Evolutionary conservation across 129 eudicot species (phyloP), one percentile per base, ranked within the genome.

Genomic region (Dittrichia graveolens): DNA sequence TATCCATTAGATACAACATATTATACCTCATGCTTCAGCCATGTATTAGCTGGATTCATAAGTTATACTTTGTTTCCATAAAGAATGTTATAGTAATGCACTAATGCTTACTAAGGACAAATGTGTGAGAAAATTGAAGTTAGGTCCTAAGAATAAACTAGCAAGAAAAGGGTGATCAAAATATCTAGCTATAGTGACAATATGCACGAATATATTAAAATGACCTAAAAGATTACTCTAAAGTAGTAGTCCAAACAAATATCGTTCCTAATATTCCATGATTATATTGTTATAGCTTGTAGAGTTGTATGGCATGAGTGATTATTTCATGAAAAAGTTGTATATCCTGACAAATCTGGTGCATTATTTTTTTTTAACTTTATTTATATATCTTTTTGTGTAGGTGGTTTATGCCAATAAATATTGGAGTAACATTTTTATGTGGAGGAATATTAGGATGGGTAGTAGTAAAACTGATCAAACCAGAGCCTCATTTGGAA

Each of bases 351-450:
- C 41, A 2, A 40, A 39, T 50, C 24, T 75, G 60, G 8, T 54
- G 45, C 18, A 12, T 46, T 43, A 43, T 5, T 43, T 5, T 5
- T 24, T 24, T 24, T 24, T 24, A 24, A 24, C 31, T 24, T 24
- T 24, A 24, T 47, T 34, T n/a, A n/a, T n/a, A n/a, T n/a, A n/a
- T n/a, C n/a, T 48, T 1, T 48, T 67, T 63, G 52, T 78, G 66
- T 72, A 92, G 97, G 97, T 92, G 96, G 96, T 89, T 89, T 78
- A 89, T 89, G 96, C 92, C 93, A 40, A 79, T 89, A 38, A 87
- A 90, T 63, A 73, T 81, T 60, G 93, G 90, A 50, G 8, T 90
- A 63, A 87, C 94, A 40, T 87, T 85, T 75, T 50, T 90, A 52
- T 69, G 78, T 60, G 94, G 96, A 72, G 89, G 94, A 59, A 72